A percentile compares a stretch with the other conserved stretches of the same genome.
phyloP scores from a whole-genome alignment of 371 early-diverging fungal genomes.

The Rhizopus delemar region DNA sequence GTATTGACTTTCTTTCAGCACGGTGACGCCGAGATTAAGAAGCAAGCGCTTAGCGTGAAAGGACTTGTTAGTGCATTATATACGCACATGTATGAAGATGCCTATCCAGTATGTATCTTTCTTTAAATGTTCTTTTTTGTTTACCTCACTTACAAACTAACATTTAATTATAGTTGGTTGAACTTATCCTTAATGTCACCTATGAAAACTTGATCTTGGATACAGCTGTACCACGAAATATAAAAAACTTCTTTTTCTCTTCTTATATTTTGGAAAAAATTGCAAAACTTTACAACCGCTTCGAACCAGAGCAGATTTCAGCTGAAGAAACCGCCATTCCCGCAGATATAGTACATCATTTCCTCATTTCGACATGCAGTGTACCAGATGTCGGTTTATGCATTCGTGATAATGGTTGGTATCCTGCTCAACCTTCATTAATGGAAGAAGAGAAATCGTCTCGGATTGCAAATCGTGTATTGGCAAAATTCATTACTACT shows the following conservation, averaged over 20 bases:
- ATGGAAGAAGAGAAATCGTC: conserved; percentile 30
- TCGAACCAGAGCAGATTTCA: conserved; percentile 43
- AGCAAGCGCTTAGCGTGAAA: conserved; percentile 68
- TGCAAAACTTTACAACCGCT: conserved; percentile 59
- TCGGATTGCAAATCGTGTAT: conserved; percentile 56
- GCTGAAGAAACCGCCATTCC: conserved; percentile 48
- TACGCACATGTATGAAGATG: conserved; percentile 66
- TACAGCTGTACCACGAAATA: conserved; percentile 50
- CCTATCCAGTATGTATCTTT: conserved; percentile 53
- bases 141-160: not conserved
- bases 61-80: conserved; percentile 68
- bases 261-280: conserved; percentile 68
- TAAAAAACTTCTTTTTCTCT: conserved; percentile 68
- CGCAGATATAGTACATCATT: conserved; percentile 68
- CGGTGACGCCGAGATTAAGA: conserved; percentile 70
- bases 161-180: conserved; percentile 49
- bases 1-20: conserved; percentile 75
- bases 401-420: conserved; percentile 76
- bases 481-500: conserved; percentile 61
- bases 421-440: conserved; percentile 49
- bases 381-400: conserved; percentile 78
- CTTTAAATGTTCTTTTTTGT: not conserved
- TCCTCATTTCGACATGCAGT: conserved; percentile 74
- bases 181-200: conserved; percentile 59
- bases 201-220: conserved; percentile 71